phyloP scores from a whole-genome alignment of 2,329 filamentous ascomycete species.

The Orbilia quercus region DNA sequence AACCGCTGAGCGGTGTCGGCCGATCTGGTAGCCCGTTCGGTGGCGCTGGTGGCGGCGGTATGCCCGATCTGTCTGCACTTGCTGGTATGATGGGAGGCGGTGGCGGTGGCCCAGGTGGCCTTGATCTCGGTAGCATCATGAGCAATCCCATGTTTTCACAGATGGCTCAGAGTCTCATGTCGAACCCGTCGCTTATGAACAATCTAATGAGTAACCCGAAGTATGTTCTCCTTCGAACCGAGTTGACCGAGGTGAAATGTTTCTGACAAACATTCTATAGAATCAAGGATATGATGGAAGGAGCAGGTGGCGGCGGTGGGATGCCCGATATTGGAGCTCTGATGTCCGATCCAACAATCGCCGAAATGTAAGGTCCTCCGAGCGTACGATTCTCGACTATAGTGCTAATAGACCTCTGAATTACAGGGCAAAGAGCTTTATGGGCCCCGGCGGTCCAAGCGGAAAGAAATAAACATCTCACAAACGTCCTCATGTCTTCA shows the following conservation, averaged over 20 bases:
- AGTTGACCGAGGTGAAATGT: neutral
- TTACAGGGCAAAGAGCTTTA: conserved; percentile 74
- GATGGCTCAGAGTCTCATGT: conserved; percentile 98
- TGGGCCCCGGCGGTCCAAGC: conserved; percentile 63
- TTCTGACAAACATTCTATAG: conserved; percentile 61
- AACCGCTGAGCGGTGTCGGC: conserved; percentile 67
- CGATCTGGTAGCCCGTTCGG: conserved; percentile 60
- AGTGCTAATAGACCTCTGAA: conserved; percentile 52
- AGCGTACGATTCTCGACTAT: neutral
- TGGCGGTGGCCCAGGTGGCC: conserved; percentile 74
- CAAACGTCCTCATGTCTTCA: conserved; percentile 10
- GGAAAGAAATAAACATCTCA: conserved; percentile 43
- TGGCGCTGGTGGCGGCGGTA: conserved; percentile 68
- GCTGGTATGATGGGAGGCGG: conserved; percentile 77
- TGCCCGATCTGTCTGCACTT: conserved; percentile 77
- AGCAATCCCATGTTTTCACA: conserved; percentile 97
- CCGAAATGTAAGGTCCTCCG: conserved; percentile 80
- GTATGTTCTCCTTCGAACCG: conserved; percentile 16
- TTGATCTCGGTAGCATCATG: conserved; percentile 91
- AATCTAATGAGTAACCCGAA: conserved; percentile 94
- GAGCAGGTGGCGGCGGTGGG: conserved; percentile 73
- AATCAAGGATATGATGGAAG: conserved; percentile 84
- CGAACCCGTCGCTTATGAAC: conserved; percentile 89
- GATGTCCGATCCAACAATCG: conserved; percentile 92
- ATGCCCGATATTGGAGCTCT: conserved; percentile 87